These are phyloP conservation scores for Potentilla sterilis DNA, from an alignment of 306 rosid species.

Conservation along the genomic window DNA sequence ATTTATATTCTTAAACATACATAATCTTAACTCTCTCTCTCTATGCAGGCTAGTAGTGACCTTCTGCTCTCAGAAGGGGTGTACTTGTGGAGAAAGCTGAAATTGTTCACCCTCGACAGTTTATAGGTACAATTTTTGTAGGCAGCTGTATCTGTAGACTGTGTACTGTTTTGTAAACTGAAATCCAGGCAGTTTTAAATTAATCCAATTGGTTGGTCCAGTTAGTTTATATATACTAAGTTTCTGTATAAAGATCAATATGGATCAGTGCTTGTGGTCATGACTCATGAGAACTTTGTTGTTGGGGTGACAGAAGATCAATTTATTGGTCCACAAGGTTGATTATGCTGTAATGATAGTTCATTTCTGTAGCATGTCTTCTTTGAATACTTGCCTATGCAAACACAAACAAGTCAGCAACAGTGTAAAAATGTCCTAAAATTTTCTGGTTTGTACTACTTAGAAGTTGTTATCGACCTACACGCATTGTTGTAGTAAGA, in stretches of 20 bases:
- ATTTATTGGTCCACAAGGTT: neutral
- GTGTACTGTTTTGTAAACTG: conserved; percentile 17
- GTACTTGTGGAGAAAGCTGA: conserved; percentile 2
- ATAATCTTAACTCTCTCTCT: neutral
- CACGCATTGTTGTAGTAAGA: neutral
- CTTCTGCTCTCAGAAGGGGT: conserved; percentile 7
- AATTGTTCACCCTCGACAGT: neutral
- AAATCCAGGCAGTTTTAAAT: conserved; percentile 11
- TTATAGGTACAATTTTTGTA: conserved; percentile 27
- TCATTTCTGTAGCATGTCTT: neutral
- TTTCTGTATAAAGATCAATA: neutral
- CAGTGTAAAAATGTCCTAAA: neutral
- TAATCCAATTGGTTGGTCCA: conserved; percentile 6
- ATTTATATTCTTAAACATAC: neutral
- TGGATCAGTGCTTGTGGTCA: conserved; percentile 3
- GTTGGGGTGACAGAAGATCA: neutral
- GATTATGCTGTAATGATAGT: no score
- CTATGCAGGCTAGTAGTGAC: conserved; percentile 5
- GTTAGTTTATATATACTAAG: neutral
- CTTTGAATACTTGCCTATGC: neutral
- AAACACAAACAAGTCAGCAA: neutral
- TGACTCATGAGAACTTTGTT: neutral
- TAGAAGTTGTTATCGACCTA: neutral
- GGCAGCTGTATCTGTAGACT: conserved; percentile 15
- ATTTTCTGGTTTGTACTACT: neutral